These are phyloP conservation scores for Umbilicaria muhlenbergii DNA, from an alignment of 495 filamentous ascomycete genomes.

Conservation along the genomic window DNA sequence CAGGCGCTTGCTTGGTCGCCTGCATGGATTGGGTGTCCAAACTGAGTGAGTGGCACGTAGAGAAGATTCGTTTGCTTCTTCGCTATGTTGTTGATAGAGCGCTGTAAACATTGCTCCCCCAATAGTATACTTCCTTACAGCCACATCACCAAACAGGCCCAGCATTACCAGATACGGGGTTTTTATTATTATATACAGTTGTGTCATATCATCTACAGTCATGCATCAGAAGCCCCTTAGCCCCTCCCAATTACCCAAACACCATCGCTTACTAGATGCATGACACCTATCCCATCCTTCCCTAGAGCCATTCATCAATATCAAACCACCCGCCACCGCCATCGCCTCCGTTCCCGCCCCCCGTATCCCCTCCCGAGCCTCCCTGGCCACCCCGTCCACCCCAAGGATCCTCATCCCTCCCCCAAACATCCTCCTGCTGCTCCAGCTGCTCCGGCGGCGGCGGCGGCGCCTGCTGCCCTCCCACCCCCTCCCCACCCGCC, in stretches of 20 bases:
- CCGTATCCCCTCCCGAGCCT: conserved; percentile 14
- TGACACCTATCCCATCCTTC: no score
- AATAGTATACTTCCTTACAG: background rate
- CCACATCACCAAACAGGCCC: background rate
- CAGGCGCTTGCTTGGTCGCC: no score
- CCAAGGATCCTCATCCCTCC: conserved; percentile 25
- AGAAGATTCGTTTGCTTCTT: background rate
- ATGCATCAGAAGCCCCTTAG: no score
- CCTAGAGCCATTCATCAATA: background rate
- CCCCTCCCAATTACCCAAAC: no score
- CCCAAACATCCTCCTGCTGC: conserved; percentile 23
- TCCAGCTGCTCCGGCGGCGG: background rate
- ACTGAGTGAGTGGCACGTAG: no score
- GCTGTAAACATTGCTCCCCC: background rate
- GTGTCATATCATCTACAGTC: no score
- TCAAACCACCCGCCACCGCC: conserved; percentile 17
- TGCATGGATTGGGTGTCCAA: no score
- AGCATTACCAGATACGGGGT: background rate
- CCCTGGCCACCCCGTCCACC: conserved; percentile 10
- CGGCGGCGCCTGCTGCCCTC: background rate
- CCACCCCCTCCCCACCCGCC: background rate
- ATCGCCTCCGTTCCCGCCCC: conserved; percentile 23
- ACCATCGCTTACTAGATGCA: no score
- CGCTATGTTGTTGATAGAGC: background rate
- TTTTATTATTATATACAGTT: no score